phyloP scores from a whole-genome alignment of 1,284 basidiomycete species.

The Uromyces viciae-fabae region DNA sequence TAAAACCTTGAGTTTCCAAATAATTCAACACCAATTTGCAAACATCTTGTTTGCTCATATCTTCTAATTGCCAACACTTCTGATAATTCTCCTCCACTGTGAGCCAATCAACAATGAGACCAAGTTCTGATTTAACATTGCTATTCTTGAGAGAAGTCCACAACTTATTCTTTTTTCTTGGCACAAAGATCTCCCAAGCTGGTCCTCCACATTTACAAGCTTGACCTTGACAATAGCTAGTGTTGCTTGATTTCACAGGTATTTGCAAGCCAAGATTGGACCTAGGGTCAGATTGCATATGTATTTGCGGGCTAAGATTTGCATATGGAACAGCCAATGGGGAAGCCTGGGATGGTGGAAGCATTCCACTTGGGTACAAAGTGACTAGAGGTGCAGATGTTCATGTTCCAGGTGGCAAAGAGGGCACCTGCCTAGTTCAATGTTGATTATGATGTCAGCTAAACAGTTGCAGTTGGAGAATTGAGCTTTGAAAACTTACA shows the following conservation, averaged over 20 bases:
- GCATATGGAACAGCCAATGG: no score
- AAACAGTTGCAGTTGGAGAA: not conserved
- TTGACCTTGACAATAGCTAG: no score
- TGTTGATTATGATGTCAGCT: no score
- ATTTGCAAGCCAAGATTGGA: no score
- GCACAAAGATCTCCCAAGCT: not conserved
- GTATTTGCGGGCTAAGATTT: no score
- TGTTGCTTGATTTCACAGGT: no score
- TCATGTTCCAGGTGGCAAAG: not conserved
- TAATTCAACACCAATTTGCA: not conserved
- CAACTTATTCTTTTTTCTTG: not conserved
- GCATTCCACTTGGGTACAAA: not conserved
- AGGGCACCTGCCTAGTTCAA: not conserved
- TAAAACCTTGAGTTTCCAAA: not conserved
- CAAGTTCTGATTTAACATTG: not conserved
- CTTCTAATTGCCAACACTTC: not conserved
- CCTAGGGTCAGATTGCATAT: no score
- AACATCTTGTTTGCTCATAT: not conserved
- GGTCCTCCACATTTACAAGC: not conserved
- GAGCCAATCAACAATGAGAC: not conserved
- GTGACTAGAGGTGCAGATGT: not conserved
- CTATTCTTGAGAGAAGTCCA: not conserved
- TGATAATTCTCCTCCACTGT: not conserved
- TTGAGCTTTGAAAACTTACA: not conserved
- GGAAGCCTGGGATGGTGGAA: not conserved